Evolutionary conservation across 495 filamentous ascomycete species (phyloP).

Genomic region (Penicillium silybi): DNA sequence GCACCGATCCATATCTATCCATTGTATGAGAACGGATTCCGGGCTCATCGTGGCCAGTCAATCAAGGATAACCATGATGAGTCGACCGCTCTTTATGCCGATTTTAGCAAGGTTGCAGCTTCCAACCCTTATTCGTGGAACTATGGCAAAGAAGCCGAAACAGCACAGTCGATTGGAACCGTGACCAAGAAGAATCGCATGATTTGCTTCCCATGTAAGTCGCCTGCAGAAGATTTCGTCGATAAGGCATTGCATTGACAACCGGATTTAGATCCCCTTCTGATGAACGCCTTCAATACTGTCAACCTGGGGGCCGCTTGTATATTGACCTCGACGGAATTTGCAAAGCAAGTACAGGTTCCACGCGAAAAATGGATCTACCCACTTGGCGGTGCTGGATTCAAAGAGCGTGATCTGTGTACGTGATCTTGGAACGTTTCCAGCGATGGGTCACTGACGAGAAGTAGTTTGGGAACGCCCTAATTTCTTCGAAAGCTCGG

Average conservation of each 20-base stretch:
- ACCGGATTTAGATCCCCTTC: conserved; percentile 43
- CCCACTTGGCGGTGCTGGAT: conserved; percentile 51
- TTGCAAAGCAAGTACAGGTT: conserved; percentile 47
- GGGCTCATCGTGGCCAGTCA: conserved; percentile 46
- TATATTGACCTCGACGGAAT: conserved; percentile 47
- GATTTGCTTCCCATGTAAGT: conserved; percentile 51
- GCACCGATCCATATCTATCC: conserved; percentile 54
- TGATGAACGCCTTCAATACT: conserved; percentile 61
- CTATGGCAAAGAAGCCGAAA: conserved; percentile 35
- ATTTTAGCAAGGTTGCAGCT: conserved; percentile 46
- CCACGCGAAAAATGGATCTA: conserved; percentile 51
- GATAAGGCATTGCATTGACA: not conserved
- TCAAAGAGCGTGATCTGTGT: conserved; percentile 45
- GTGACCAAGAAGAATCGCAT: conserved; percentile 49
- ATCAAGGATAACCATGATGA: conserved; percentile 45
- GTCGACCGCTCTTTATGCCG: conserved; percentile 44
- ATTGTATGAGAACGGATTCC: conserved; percentile 50
- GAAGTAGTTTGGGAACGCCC: conserved; percentile 51
- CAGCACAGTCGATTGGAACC: conserved; percentile 35
- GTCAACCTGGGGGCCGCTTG: conserved; percentile 53
- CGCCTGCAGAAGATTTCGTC: not conserved
- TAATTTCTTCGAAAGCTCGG: conserved; percentile 45
- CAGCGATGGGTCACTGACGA: not conserved
- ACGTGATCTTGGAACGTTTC: conserved; percentile 5
- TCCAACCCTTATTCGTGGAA: conserved; percentile 45